Evolutionary conservation across 495 filamentous ascomycete genomes (phyloP), one percentile per base, ranked within the genome.

Genomic region (Pyronema omphalodes): DNA sequence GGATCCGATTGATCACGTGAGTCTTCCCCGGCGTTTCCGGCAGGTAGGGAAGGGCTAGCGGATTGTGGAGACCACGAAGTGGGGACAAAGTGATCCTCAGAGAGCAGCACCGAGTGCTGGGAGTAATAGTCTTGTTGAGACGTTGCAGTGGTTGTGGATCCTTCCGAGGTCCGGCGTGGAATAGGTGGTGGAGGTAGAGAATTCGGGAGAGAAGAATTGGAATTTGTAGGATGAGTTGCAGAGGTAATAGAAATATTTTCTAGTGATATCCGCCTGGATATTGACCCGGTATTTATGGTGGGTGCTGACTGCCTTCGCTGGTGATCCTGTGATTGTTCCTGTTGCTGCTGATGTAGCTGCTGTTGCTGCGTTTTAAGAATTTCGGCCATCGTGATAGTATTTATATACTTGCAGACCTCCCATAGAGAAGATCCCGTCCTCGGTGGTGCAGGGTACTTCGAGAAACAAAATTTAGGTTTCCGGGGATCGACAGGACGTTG

Each of bases 381-480:
- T 56, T 57, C 58, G 52, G 49, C 58, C 58, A 60, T 60, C 35
- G 48, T 52, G 44, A 53, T 52, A 37, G 46, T 60, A 18, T 55
- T 60, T 60, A 59, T 60, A 60, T 60, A 55, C 14, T 19, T 46
- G 19, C 49, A 40, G 47, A 48, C 57, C 57, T 51, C 57, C 55
- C 57, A 59, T 59, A 34, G 36, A 47, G 12, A 23, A 15, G 18
- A 41, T 41, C 39, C 39, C 15, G 39, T 17, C 39, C 39, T 41
- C 39, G 39, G 39, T 41, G 39, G 39, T 41, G 39, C 39, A 41
- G 39, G 39, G 39, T 41, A 41, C 7, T 17, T 41, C 39, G 39
- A 17, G 15, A 41, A 29, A 29, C 1, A 2, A 5, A 29, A 29
- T 29, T 29, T 29, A 29, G 5, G 23, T 41, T 12, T 12, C 39